Base-by-base conservation (phyloP, 2,329 filamentous ascomycete species). In the Alternaria atra region DNA sequence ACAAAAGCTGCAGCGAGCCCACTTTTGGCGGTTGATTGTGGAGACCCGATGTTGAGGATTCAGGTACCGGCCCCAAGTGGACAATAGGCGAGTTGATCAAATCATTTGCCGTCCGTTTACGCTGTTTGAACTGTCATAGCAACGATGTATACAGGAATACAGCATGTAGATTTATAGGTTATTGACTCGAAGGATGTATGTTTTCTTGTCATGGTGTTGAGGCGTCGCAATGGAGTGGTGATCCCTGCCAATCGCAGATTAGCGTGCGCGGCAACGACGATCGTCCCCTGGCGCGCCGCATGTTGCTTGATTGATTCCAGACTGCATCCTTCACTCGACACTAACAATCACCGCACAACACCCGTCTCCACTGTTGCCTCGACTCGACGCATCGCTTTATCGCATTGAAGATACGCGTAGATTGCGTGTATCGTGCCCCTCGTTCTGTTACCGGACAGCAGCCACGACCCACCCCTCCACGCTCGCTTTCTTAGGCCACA, bases 271-370 rank as follows among this genome's bases (percentile, higher is more conserved):
- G 60, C 60, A 68, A 64, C 52, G 65, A 65, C 56, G 66, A 66
- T 71, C 62, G 61, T 63, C 65, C 70, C 68, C 69, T 68, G 70
- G 71, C 56, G 52, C 73, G 62, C 70, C 69, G 71, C 70, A 65
- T 43, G 32, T 46, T 60, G 52, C 17, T 52, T 56, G 46, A 67
- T 61, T 66, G 55, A 51, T 50, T 53, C 52, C 60, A 54, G 52
- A 65, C 63, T 48, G 55, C 55, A 61, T 54, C 51, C 48, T 60
- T 51, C 58, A 60, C 61, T 39, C 39, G 29, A 23, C 48, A 55
- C 40, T 46, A 50, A 50, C 35, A 55, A 55, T 29, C 51, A 47
- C 56, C 51, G 42, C 51, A 17, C 52, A 43, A 37, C 42, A 53
- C 35, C 48, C 43, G 40, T 48, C 37, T 20, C 32, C 52, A 51